Evolutionary conservation across 441 rosid genomes (phyloP), one percentile per base, ranked within the genome.

Genomic region (Hura crepitans): DNA sequence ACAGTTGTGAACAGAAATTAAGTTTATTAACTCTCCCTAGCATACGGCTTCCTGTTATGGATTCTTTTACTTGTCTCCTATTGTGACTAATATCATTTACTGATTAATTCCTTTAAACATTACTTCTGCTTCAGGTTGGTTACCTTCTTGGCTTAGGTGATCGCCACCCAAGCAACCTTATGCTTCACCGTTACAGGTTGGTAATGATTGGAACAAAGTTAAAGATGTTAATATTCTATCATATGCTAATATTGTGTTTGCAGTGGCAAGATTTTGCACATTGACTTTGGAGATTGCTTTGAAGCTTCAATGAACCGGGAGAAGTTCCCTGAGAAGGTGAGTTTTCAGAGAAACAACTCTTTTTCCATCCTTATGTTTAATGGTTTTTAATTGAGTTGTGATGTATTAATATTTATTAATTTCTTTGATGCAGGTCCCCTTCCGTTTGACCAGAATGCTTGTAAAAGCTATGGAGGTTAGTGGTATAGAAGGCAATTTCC

Each of bases 381-480:
- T 28, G 42, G 42, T 33, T 39, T 35, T 37, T 30, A 22, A 22
- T 27, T 39, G 13, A 70, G 35, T 45, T 10, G 12, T 10, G 33
- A 20, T 33, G 25, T 1, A 25, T 45, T 50, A 15, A 67, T 20
- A 7, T 51, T 10, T 60, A n/a, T 33, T 53, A 42, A 46, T 46
- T 66, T 71, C 56, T 55, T 61, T 75, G 37, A 56, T 81, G 57
- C 68, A 96, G 99, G 98, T 96, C 56, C 99, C 99, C 25, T 96
- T 96, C 81, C 97, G 99, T 49, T 83, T 93, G 91, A 96, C 99
- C 49, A 91, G 99, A 85, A 96, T 96, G 99, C 98, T 96, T 74
- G 98, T 93, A 74, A 96, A 93, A 84, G 99, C 99, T 64, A 96
- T 96, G 99, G 99, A 93, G 84, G 97, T 96, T 57, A 89, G 99